Evolutionary conservation across 345 rosid species (phyloP).

Genomic region (Hibiscus tridactylites): DNA sequence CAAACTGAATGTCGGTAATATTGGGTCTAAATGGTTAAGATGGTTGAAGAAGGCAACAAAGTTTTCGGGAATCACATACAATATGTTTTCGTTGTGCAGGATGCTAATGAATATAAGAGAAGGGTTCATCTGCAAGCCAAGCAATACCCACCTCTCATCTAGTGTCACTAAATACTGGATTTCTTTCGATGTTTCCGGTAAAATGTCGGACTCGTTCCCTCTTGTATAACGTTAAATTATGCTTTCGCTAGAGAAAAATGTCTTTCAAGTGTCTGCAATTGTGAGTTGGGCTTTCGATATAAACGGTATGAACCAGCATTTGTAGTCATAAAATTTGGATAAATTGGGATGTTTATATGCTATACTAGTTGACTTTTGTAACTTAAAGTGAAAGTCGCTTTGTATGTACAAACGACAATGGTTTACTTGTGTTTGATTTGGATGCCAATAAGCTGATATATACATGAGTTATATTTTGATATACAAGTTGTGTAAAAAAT

Average conservation of each 20-base stretch:
- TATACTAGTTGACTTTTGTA: no score
- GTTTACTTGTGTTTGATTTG: no score
- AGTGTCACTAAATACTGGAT: constrained; percentile 6
- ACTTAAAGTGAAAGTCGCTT: no score
- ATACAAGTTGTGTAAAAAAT: no score
- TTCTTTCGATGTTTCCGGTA: constrained; percentile 10
- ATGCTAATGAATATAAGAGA: constrained; percentile 69
- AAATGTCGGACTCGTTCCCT: background rate
- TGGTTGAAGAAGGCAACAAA: no score
- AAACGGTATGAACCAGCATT: constrained; percentile 17
- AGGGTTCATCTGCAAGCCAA: constrained; percentile 85
- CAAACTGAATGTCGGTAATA: no score
- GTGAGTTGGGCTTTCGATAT: background rate
- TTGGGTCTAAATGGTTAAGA: no score
- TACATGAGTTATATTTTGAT: no score
- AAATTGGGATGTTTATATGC: no score
- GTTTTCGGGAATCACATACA: background rate
- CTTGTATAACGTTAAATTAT: constrained; percentile 22
- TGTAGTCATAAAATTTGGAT: no score
- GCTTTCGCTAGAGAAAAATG: constrained; percentile 13
- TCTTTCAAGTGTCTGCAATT: background rate
- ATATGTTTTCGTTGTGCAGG: constrained; percentile 34
- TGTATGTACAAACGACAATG: no score
- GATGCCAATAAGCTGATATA: no score
- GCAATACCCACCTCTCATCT: constrained; percentile 70